Evolutionary conservation across 2,329 filamentous ascomycete species (phyloP), one percentile per base, ranked within the genome.

Genomic region (Nectriaceae sp.): DNA sequence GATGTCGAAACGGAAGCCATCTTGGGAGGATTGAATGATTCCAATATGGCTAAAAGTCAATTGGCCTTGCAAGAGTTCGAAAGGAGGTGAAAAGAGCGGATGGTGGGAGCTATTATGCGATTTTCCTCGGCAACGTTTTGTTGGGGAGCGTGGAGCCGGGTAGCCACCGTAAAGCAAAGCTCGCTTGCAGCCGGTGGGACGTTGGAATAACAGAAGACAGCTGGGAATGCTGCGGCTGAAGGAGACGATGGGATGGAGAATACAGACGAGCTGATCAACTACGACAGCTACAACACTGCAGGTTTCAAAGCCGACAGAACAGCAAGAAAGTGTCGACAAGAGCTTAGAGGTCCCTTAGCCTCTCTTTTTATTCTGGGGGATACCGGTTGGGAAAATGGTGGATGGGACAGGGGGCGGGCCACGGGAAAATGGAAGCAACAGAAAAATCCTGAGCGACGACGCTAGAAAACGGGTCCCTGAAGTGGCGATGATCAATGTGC

Each of bases 1-100:
- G 76, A 70, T 49, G 75, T 64, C 40, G 68, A 70, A 53, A 72
- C 61, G 49, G 76, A 67, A 61, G 78, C 71, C 79, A 82, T 82
- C 49, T 51, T 63, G 55, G 35, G 31, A 41, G 47, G 47, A 36
- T 31, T 42, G 36, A n/a, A 39, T 8, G 29, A 16, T 24, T 36
- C 33, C 11, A 37, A 19, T 18, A n/a, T 22, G 40, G 36, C 18
- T 46, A 31, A 41, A 39, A 50, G 54, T 52, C 56, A 61, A 58
- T 50, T 59, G 59, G 50, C 57, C 56, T 40, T 37, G 37, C 10
- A 37, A 51, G 40, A 49, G 47, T 43, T 31, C 46, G 37, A 40
- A 35, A 31, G 42, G 18, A 40, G 46, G 47, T 21, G 41, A 52
- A 29, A n/a, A 22, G 33, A 42, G 29, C 29, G 38, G 35, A 37